Evolutionary conservation across 1,284 basidiomycete genomes (phyloP).

Genomic region (Lentinula novae-zelandiae): DNA sequence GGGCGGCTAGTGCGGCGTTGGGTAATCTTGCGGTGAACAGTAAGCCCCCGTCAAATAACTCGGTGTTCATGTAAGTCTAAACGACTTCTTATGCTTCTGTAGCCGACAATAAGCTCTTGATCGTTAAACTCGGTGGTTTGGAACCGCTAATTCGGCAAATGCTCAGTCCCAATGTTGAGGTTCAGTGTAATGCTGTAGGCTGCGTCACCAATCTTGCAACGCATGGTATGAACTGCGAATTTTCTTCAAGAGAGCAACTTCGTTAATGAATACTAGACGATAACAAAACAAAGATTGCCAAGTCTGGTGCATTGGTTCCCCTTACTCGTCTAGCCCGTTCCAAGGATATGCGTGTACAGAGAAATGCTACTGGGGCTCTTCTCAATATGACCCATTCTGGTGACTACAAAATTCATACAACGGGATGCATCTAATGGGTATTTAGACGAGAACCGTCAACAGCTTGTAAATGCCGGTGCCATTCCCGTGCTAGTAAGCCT

Average conservation of each 20-base stretch:
- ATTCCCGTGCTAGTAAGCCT: conserved; percentile 97
- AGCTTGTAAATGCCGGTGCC: conserved; percentile 97
- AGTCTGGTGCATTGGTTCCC: conserved; percentile 96
- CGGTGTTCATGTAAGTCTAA: conserved; percentile 14
- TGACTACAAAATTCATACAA: conserved; percentile 30
- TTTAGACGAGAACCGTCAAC: conserved; percentile 95
- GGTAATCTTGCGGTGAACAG: conserved; percentile 99
- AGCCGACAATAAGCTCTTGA: conserved; percentile 99
- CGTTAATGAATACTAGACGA: conserved; percentile 60
- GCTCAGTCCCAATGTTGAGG: conserved; percentile 98
- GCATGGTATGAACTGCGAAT: conserved; percentile 64
- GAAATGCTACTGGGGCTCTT: conserved; percentile 97
- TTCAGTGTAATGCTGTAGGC: conserved; percentile 99
- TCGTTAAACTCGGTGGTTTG: conserved; percentile 96
- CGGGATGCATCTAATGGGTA: not conserved
- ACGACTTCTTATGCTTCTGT: conserved; percentile 13
- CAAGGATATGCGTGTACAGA: conserved; percentile 99
- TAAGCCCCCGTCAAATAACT: conserved; percentile 41
- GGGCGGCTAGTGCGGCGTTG: conserved; percentile 96
- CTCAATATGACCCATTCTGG: conserved; percentile 99
- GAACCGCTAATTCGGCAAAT: conserved; percentile 99
- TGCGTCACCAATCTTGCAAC: conserved; percentile 99
- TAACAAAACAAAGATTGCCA: conserved; percentile 99
- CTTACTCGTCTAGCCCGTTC: conserved; percentile 95
- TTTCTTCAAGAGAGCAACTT: not conserved